Base-by-base conservation (phyloP, 306 rosid species). In the Cucumis hystrix region DNA sequence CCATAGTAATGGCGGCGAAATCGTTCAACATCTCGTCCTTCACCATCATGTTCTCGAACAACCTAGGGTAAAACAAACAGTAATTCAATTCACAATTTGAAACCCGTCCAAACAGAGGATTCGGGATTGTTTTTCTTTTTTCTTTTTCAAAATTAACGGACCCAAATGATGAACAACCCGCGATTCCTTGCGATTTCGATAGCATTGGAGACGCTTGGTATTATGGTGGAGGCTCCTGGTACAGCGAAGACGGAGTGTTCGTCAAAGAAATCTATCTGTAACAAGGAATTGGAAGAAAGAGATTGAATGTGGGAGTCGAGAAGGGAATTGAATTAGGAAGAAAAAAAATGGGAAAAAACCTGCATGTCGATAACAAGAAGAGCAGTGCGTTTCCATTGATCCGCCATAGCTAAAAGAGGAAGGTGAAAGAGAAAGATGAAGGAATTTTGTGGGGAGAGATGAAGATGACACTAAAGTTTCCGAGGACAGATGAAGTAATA, bases 11-110 rank as follows among this genome's bases (percentile, higher is more conserved):
- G 97, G 74, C 85, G 83, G 6, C 98, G 93, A 67, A 90, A 95
- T 75, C 85, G 88, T 76, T 95, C 97, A 62, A 90, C 97, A 58
- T 95, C 98, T 79, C 98, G 88, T 77, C 97, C 98, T 60, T 82
- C 80, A 57, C 88, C 85, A 74, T 95, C 98, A 10, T 95, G 97
- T 79, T 92, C 97, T 8, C 97, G 93, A 37, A 95, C 92, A 57
- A 92, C 96, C 97, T 94, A 73, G 7, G 56, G 28, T 9, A 16
- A 51, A 43, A 17, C 57, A 70, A 47, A 1, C 33, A 41, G 3
- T 40, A n/a, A 4, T 41, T 41, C 37, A 47, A 47, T 47, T 47
- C 52, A 47, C 0, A 0, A 10, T 47, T 3, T 47, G 54, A 47
- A 47, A 47, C 4, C 54, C 54, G 5, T 0, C 16, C 54, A 47